These are phyloP conservation scores for Exophiala viscosa DNA, from an alignment of 2,329 filamentous ascomycete species.

Conservation along the genomic window DNA sequence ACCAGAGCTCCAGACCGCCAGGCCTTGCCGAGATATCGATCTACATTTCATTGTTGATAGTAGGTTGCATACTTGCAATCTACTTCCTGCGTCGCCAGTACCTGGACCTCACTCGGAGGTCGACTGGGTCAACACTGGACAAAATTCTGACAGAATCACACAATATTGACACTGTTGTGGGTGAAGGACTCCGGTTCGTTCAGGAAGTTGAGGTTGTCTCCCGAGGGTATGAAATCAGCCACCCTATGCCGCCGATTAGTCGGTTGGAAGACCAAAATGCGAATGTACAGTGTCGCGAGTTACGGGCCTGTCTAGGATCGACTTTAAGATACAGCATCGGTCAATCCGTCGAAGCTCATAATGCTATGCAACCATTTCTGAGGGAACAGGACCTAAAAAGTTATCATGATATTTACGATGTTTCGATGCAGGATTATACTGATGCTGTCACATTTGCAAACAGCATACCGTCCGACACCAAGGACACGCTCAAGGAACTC, in stretches of 20 bases:
- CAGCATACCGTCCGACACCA: slow-evolving; percentile 67
- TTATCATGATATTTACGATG: slow-evolving; percentile 86
- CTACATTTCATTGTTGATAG: slow-evolving; percentile 32
- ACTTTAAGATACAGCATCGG: slow-evolving; percentile 68
- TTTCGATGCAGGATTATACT: slow-evolving; percentile 67
- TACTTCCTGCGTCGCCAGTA: slow-evolving; percentile 71
- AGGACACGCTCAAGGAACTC: slow-evolving; percentile 72
- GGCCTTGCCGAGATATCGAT: slow-evolving; percentile 39
- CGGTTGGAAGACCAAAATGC: slow-evolving; percentile 81
- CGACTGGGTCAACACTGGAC: slow-evolving; percentile 67
- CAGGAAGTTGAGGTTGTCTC: slow-evolving; percentile 96
- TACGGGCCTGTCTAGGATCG: slow-evolving; percentile 71
- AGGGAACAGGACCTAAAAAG: slow-evolving; percentile 81
- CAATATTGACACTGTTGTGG: slow-evolving; percentile 72
- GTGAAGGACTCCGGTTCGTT: slow-evolving; percentile 73
- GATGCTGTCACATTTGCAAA: slow-evolving; percentile 65
- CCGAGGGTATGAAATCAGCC: slow-evolving; percentile 82
- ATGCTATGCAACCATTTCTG: slow-evolving; percentile 66
- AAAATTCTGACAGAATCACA: slow-evolving; percentile 70
- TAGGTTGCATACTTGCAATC: slow-evolving; percentile 10
- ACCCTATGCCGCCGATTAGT: slow-evolving; percentile 85
- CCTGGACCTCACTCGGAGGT: slow-evolving; percentile 71
- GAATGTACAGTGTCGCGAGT: slow-evolving; percentile 70
- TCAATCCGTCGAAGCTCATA: slow-evolving; percentile 67
- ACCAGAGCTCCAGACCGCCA: slow-evolving; percentile 42